Base-by-base conservation (phyloP, 805 yeast genomes). In the Starmerella lactis-condensi region DNA sequence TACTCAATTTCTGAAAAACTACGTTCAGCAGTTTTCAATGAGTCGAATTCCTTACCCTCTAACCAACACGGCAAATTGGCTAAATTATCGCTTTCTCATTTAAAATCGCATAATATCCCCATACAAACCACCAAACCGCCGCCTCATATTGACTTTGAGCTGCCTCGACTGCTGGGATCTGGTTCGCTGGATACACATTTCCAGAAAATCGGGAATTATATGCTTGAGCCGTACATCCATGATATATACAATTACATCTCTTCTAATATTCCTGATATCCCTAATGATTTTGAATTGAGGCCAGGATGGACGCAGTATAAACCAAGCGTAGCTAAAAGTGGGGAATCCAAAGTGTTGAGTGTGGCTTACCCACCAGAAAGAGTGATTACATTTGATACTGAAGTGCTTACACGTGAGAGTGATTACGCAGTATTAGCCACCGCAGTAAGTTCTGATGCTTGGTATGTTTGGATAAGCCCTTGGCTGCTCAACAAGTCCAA, bases 381-480 rank as follows among this genome's bases (percentile, higher is more conserved):
- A 25, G 69, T 67, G 2, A 46, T 89, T 9, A 82, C 76, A 0
- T 85, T 85, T 51, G 99, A 89, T 52, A 83, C 79, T 8, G 99
- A 89, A 50, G 78, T 75, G 0, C 50, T 83, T 46, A 83, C 81
- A 53, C 73, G 78, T 41, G 53, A 69, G 1, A 68, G 89, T 1
- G 65, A 64, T 3, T 83, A 69, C 47, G 73, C 96, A 0, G 68
- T 76, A 0, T 48, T 89, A 52, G 94, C 93, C 2, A 66, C 77
- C 0, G 92, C 93, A 8, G 72, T 64, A 2, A 70, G 93, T 0
- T 50, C 61, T 0, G 58, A 63, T 7, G 92, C 93, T 0, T 82
- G 95, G 93, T 89, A 83, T 47, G 71, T 73, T 1, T 89, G 99
- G 99, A 72, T 81, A 6, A 81, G 93, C 0, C 98, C 99, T 0